Evolutionary conservation across 257 asterid species (phyloP).

Genomic region (Knoxia roxburghii): DNA sequence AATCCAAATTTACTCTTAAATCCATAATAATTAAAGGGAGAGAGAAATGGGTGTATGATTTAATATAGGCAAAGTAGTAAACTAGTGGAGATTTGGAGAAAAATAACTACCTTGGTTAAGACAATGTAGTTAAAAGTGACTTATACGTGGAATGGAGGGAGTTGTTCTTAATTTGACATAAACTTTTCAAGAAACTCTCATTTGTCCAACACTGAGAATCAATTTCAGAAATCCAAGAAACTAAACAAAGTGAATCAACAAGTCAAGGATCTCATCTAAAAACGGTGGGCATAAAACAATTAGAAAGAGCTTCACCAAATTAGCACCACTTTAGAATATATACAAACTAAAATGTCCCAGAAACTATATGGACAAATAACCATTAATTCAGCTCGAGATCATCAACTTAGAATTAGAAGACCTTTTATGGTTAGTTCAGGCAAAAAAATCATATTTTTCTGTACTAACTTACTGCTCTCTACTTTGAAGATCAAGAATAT

Average conservation of each 20-base stretch:
- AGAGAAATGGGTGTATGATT: too few relatives aligned
- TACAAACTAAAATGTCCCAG: neutral
- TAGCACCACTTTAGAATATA: neutral
- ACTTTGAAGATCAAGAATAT: neutral
- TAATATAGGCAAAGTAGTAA: too few relatives aligned
- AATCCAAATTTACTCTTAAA: too few relatives aligned
- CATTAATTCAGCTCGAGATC: neutral
- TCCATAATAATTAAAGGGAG: too few relatives aligned
- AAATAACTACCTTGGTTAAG: too few relatives aligned
- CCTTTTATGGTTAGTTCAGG: neutral
- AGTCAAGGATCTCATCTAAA: neutral
- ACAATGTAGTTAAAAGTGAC: too few relatives aligned
- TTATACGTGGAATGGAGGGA: too few relatives aligned
- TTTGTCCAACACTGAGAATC: neutral
- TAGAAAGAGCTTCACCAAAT: neutral
- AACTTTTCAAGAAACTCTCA: neutral
- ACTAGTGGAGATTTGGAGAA: too few relatives aligned
- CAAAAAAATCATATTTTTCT: neutral
- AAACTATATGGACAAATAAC: neutral
- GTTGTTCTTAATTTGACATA: neutral
- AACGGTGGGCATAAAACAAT: neutral
- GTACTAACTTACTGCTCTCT: neutral
- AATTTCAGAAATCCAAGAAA: neutral
- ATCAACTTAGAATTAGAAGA: neutral
- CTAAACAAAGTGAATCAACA: neutral